These are phyloP conservation scores for Boechera divaricarpa DNA, from an alignment of 345 rosid species.

Conservation along the genomic window DNA sequence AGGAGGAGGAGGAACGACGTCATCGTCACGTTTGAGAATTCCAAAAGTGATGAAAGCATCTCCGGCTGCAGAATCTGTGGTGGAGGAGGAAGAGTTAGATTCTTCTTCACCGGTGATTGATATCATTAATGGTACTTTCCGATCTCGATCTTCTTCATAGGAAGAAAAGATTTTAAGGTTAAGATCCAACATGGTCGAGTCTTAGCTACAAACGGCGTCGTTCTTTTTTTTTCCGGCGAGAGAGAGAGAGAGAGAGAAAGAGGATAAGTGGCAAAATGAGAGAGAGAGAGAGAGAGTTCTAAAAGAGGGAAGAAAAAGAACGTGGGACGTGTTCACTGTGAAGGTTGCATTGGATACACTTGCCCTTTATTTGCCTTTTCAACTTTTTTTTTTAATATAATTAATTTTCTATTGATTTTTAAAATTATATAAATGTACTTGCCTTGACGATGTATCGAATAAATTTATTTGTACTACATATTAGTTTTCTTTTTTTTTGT, in stretches of 20 bases:
- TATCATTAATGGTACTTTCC: constrained; percentile 33
- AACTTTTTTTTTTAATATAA: neutral
- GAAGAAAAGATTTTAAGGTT: constrained; percentile 42
- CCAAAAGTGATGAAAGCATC: constrained; percentile 45
- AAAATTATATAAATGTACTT: constrained; percentile 37
- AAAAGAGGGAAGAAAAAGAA: constrained; percentile 45
- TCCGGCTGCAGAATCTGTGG: constrained; percentile 26
- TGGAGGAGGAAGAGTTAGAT: constrained; percentile 21
- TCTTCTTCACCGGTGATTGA: constrained; percentile 26
- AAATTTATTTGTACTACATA: neutral
- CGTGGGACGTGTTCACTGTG: constrained; percentile 53
- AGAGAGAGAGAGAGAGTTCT: constrained; percentile 35
- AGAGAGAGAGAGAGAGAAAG: constrained; percentile 14
- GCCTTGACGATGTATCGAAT: constrained; percentile 45
- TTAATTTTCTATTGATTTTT: neutral
- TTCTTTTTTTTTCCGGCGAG: constrained; percentile 20
- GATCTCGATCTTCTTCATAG: constrained; percentile 39
- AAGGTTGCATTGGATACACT: constrained; percentile 48
- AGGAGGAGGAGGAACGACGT: constrained; percentile 41
- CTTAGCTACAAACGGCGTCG: constrained; percentile 22
- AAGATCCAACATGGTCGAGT: constrained; percentile 41
- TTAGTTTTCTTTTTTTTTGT: constrained; percentile 26
- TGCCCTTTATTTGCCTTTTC: constrained; percentile 48
- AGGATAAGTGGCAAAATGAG: constrained; percentile 39
- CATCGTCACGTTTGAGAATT: constrained; percentile 46